These are phyloP conservation scores for Neofusicoccum umdonicola DNA, from an alignment of 2,329 filamentous ascomycete species.

Conservation along the genomic window DNA sequence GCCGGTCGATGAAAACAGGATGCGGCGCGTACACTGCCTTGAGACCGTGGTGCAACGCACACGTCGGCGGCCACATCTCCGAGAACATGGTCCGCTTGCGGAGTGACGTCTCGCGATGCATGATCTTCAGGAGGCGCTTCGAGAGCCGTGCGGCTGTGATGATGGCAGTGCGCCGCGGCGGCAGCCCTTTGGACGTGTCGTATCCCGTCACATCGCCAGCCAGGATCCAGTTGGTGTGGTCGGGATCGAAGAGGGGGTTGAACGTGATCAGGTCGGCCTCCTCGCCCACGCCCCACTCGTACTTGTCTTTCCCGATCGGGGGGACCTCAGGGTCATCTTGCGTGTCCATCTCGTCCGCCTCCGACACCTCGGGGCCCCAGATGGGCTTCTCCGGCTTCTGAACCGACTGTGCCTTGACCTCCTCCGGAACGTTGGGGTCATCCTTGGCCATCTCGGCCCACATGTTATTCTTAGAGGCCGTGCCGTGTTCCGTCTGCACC, in stretches of 20 bases:
- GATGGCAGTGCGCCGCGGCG: slow-evolving; percentile 68
- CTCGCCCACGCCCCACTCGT: slow-evolving; percentile 67
- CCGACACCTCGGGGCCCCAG: slow-evolving; percentile 47
- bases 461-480: slow-evolving; percentile 44
- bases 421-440: slow-evolving; percentile 42
- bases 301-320: slow-evolving; percentile 54
- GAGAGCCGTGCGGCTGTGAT: slow-evolving; percentile 69
- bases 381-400: slow-evolving; percentile 43
- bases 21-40: slow-evolving; percentile 69
- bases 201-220: slow-evolving; percentile 70
- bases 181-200: slow-evolving; percentile 51
- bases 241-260: slow-evolving; percentile 72
- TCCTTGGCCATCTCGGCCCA: slow-evolving; percentile 39
- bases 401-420: slow-evolving; percentile 32
- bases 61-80: slow-evolving; percentile 74
- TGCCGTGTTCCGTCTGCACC: slow-evolving; percentile 57
- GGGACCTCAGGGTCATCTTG: slow-evolving; percentile 55
- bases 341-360: slow-evolving; percentile 51
- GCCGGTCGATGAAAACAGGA: slow-evolving; percentile 56
- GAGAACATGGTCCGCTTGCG: slow-evolving; percentile 71
- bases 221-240: slow-evolving; percentile 71
- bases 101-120: slow-evolving; percentile 72
- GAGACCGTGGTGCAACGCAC: slow-evolving; percentile 71
- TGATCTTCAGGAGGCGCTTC: slow-evolving; percentile 63
- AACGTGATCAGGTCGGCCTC: slow-evolving; percentile 74